phyloP scores from a whole-genome alignment of 2,329 filamentous ascomycete species.

The Fusarium aywerte region DNA sequence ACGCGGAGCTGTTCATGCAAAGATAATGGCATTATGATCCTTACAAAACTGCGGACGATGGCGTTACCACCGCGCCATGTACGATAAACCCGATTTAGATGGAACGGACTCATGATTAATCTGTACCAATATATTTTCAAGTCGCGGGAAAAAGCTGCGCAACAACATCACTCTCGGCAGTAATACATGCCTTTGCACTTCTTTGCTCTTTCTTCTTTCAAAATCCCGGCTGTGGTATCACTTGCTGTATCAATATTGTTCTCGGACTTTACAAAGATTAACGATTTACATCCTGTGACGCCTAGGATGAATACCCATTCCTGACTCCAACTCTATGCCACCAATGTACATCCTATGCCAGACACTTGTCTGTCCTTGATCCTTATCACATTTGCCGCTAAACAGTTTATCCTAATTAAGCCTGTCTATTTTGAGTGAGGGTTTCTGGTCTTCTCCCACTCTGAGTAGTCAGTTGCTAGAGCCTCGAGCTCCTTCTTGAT shows the following conservation, averaged over 20 bases:
- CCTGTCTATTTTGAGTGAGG: slow-evolving; percentile 51
- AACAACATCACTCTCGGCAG: slow-evolving; percentile 28
- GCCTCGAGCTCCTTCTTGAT: slow-evolving; percentile 77
- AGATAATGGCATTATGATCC: slow-evolving; percentile 14
- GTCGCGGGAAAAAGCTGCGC: slow-evolving; percentile 29
- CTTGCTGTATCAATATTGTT: slow-evolving; percentile 20
- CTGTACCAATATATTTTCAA: slow-evolving; percentile 41
- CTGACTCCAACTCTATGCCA: slow-evolving; percentile 37
- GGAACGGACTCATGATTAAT: slow-evolving; percentile 40
- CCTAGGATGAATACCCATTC: slow-evolving; percentile 39
- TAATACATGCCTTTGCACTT: slow-evolving; percentile 6
- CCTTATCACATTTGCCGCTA: neutral
- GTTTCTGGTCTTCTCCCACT: slow-evolving; percentile 64
- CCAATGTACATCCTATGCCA: slow-evolving; percentile 36
- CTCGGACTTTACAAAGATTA: slow-evolving; percentile 29
- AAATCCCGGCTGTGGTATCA: slow-evolving; percentile 6
- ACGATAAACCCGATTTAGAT: slow-evolving; percentile 40
- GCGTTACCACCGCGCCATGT: slow-evolving; percentile 31
- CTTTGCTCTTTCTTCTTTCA: neutral
- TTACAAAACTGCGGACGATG: slow-evolving; percentile 21
- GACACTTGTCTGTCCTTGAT: slow-evolving; percentile 16
- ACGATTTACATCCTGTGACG: slow-evolving; percentile 36
- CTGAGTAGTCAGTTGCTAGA: slow-evolving; percentile 66
- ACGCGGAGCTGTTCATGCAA: slow-evolving; percentile 2
- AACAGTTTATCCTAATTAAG: slow-evolving; percentile 7